Evolutionary conservation across 305 asterid species (phyloP), one percentile per base, ranked within the genome.

Genomic region (Salvia sclarea): DNA sequence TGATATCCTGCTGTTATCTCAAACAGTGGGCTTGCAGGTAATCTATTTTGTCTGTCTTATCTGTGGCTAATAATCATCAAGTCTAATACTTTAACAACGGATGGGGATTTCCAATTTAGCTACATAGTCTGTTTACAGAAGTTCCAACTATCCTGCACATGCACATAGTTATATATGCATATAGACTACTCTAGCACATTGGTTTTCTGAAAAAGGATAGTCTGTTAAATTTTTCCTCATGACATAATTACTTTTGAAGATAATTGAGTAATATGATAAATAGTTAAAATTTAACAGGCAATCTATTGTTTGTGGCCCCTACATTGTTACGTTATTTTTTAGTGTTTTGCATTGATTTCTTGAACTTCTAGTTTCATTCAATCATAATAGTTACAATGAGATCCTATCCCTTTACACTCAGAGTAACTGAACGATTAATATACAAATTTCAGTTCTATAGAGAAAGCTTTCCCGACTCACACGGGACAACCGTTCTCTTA

Each of bases 11-110:
- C 77, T 93, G 66, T 74, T 93, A 77, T 85, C 97, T 70, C 82
- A 90, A 79, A 86, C 98, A 44, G 83, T 90, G 72, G 98, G 97
- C 65, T 84, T 90, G 85, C 98, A 93, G 96, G 97, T 92, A 79
- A 70, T 74, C 49, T 72, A 50, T 66, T 57, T 81, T 18, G 6
- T 64, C 16, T 64, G 58, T 4, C 44, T 70, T 67, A 66, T 68
- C 37, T 30, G 57, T 43, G 70, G 70, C 55, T 66, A 56, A 31
- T 49, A 56, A 61, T 74, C 64, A 61, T 75, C 59, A 45, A 38
- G 21, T 43, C 33, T 44, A 53, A 30, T 69, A 35, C 25, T 60
- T 44, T 41, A 48, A 38, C 33, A 9, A 13, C n/a, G 14, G 47
- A 44, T 54, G 35, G 11, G 28, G 40, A 49, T 3, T 67, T 53